Evolutionary conservation across 148 eudicot species (phyloP).

Genomic region (Nepenthes gracilis): DNA sequence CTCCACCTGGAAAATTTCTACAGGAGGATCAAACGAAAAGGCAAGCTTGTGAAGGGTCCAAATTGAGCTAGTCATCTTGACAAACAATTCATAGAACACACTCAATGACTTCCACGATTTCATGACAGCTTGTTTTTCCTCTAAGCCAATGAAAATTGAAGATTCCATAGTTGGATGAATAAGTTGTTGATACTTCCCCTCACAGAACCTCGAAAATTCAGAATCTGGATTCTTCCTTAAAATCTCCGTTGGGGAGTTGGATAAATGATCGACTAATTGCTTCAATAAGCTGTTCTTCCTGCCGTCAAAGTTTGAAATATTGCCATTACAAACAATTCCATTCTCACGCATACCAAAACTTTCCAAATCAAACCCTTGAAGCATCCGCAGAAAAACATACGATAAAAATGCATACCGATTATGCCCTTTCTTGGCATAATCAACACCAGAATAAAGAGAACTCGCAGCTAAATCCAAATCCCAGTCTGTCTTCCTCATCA

Average conservation of each 20-base stretch:
- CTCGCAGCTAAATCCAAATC: constrained; percentile 75
- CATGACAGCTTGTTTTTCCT: constrained; percentile 41
- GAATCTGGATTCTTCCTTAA: constrained; percentile 43
- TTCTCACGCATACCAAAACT: constrained; percentile 36
- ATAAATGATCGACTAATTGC: constrained; percentile 55
- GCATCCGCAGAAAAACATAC: constrained; percentile 67
- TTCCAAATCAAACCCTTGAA: constrained; percentile 56
- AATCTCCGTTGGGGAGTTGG: constrained; percentile 55
- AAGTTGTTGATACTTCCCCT: constrained; percentile 66
- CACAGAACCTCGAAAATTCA: constrained; percentile 69
- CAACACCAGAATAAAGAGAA: constrained; percentile 43
- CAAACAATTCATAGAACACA: constrained; percentile 63
- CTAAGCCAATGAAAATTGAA: constrained; percentile 56
- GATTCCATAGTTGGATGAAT: constrained; percentile 85
- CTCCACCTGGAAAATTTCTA: constrained; percentile 77
- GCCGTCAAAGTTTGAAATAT: constrained; percentile 8
- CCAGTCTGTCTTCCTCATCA: constrained; percentile 80
- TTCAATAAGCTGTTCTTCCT: constrained; percentile 22
- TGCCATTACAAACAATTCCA: constrained; percentile 15
- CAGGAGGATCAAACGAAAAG: constrained; percentile 48
- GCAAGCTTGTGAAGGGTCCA: constrained; percentile 91
- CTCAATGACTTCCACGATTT: constrained; percentile 75
- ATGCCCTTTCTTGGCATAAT: constrained; percentile 58
- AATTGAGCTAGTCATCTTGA: constrained; percentile 78
- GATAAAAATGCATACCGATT: constrained; percentile 65